Percentiles rank a stretch among this genome's conserved stretches.
These are phyloP conservation scores for Hymenoscyphus linearis DNA, from an alignment of 2,329 filamentous ascomycete genomes.

Conservation along the genomic window DNA sequence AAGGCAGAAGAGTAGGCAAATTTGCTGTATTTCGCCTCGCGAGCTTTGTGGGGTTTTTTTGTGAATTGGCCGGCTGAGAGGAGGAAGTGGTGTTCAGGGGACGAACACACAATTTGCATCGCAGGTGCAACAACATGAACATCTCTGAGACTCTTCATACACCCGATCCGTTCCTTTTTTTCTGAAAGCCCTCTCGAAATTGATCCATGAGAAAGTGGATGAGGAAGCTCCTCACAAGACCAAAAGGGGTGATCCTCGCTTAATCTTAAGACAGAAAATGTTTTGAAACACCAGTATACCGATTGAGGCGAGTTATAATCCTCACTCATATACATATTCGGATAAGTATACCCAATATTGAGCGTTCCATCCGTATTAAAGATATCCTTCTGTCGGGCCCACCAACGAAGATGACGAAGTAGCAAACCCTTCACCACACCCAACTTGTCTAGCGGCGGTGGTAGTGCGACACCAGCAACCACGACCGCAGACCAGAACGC, in stretches of 20 bases:
- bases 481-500: neutral
- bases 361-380: conserved; percentile 45
- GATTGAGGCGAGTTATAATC: conserved; percentile 54
- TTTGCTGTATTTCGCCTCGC: conserved; percentile 31
- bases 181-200: neutral
- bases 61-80: conserved; percentile 27
- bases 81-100: conserved; percentile 25
- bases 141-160: conserved; percentile 8
- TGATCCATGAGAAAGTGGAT: conserved; percentile 27
- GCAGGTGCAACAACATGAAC: conserved; percentile 21
- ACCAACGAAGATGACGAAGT: conserved; percentile 46
- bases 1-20: conserved; percentile 34
- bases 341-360: conserved; percentile 40
- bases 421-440: conserved; percentile 45
- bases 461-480: neutral
- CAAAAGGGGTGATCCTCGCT: conserved; percentile 39
- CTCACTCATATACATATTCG: conserved; percentile 50
- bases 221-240: conserved; percentile 35
- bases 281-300: conserved; percentile 49
- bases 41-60: conserved; percentile 20
- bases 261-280: conserved; percentile 39
- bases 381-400: conserved; percentile 38
- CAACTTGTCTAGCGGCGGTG: conserved; percentile 34
- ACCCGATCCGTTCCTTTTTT: neutral
- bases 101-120: conserved; percentile 41